Percentiles rank a stretch among this genome's conserved stretches.
Conservation (phyloP, 306 rosid species). For the Benincasa hispida region DNA sequence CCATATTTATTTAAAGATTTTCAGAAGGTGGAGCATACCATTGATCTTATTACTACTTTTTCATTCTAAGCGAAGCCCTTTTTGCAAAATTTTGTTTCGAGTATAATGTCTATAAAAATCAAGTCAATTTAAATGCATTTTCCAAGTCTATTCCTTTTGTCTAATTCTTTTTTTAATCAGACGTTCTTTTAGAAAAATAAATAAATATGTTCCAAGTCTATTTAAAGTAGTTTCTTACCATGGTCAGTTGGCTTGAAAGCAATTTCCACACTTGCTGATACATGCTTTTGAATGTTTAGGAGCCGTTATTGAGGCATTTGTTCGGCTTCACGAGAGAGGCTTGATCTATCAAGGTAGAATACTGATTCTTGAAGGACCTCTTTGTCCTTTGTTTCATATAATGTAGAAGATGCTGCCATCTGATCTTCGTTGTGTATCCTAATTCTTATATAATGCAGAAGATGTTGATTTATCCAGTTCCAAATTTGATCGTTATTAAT, state of each 20-base stretch:
- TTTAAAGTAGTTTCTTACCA: not conserved
- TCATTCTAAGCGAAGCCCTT: not conserved
- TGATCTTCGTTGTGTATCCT: too few relatives aligned
- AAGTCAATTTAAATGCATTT: not conserved
- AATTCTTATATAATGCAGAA: too few relatives aligned
- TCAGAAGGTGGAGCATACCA: too few relatives aligned
- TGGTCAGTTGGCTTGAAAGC: not conserved
- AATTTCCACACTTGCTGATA: conserved; percentile 20
- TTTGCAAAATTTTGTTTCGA: not conserved
- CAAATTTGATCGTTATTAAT: not conserved
- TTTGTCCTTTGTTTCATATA: not conserved
- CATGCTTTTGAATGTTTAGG: conserved; percentile 39
- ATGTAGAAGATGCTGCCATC: not conserved
- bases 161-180: not conserved
- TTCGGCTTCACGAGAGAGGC: conserved; percentile 90
- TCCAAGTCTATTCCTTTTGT: not conserved
- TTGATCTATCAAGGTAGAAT: conserved; percentile 83
- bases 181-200: not conserved
- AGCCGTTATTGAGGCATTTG: conserved; percentile 93
- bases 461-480: not conserved
- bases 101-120: not conserved
- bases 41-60: too few relatives aligned
- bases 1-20: not conserved
- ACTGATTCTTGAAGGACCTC: conserved; percentile 4
- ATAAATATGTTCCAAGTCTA: not conserved